A percentile compares a stretch with the other conserved stretches of the same genome.
Evolutionary conservation across 805 yeast species (phyloP).

Genomic region (Pichia exigua): DNA sequence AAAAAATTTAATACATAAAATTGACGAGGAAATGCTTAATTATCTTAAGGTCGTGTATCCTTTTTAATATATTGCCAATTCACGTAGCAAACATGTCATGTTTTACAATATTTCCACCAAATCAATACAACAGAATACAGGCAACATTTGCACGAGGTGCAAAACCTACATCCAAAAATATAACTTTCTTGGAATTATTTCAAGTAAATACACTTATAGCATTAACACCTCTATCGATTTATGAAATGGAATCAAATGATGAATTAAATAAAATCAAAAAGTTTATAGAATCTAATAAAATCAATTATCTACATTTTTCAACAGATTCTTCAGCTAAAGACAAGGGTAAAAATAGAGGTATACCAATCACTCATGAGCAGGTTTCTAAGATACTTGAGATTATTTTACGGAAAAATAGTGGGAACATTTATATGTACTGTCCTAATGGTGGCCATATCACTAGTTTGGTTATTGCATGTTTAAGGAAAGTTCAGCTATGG

Average conservation of each 20-base stretch:
- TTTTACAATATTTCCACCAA: constrained; percentile 53
- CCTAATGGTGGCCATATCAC: constrained; percentile 85
- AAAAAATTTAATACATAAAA: not conserved
- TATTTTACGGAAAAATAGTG: constrained; percentile 47
- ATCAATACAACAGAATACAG: constrained; percentile 66
- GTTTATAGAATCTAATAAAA: constrained; percentile 48
- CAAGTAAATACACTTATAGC: constrained; percentile 67
- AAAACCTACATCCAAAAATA: constrained; percentile 72
- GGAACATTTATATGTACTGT: constrained; percentile 82
- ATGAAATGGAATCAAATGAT: constrained; percentile 29
- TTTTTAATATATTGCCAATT: too few species aligned
- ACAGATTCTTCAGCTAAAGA: constrained; percentile 54
- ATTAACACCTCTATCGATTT: constrained; percentile 69
- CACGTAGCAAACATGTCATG: constrained; percentile 5
- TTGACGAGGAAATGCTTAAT: too few species aligned
- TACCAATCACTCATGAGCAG: constrained; percentile 64
- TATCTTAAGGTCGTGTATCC: too few species aligned
- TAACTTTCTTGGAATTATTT: constrained; percentile 57
- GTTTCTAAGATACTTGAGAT: constrained; percentile 54
- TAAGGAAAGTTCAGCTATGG: constrained; percentile 81
- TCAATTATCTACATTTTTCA: constrained; percentile 60
- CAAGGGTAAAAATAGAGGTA: constrained; percentile 75
- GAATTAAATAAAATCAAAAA: constrained; percentile 27
- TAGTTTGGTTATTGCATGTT: constrained; percentile 75
- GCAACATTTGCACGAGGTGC: constrained; percentile 75